Evolutionary conservation across 306 rosid species (phyloP).

Genomic region (Dalbergia oliveri): DNA sequence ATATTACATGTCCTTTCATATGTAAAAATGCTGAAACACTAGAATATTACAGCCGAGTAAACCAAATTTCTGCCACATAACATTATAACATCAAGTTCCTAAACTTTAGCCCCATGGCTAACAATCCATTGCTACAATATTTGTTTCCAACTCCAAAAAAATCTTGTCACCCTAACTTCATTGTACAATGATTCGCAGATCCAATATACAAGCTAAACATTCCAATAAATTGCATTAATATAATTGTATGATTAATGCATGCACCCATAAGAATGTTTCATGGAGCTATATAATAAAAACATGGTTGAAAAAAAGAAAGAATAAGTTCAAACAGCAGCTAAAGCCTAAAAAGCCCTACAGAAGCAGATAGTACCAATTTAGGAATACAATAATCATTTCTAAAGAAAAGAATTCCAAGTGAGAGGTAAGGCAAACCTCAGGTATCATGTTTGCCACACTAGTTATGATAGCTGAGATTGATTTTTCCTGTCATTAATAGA

Average conservation of each 20-base stretch:
- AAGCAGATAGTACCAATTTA: background rate
- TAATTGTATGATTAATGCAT: constrained; percentile 1
- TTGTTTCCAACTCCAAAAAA: background rate
- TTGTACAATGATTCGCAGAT: background rate
- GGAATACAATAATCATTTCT: constrained; percentile 10
- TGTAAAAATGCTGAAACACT: background rate
- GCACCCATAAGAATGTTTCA: constrained; percentile 35
- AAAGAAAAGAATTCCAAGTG: constrained; percentile 9
- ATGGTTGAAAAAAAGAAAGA: constrained; percentile 15
- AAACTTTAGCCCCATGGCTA: background rate
- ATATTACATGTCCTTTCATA: background rate
- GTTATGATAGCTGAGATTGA: constrained; percentile 85
- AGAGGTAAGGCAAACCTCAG: constrained; percentile 76
- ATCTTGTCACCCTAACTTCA: background rate
- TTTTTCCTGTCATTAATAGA: constrained; percentile 74
- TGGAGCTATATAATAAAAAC: constrained; percentile 24
- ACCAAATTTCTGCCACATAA: background rate
- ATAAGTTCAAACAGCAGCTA: constrained; percentile 37
- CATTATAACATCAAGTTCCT: background rate
- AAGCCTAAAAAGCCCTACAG: constrained; percentile 2
- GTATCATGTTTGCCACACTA: constrained; percentile 84
- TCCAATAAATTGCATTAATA: background rate
- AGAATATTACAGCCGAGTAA: background rate
- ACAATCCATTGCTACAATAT: background rate
- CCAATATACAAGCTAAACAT: background rate